A percentile compares a stretch with the other conserved stretches of the same genome.
Conservation (phyloP, 2,329 filamentous ascomycete species). For the Apiospora marii region DNA sequence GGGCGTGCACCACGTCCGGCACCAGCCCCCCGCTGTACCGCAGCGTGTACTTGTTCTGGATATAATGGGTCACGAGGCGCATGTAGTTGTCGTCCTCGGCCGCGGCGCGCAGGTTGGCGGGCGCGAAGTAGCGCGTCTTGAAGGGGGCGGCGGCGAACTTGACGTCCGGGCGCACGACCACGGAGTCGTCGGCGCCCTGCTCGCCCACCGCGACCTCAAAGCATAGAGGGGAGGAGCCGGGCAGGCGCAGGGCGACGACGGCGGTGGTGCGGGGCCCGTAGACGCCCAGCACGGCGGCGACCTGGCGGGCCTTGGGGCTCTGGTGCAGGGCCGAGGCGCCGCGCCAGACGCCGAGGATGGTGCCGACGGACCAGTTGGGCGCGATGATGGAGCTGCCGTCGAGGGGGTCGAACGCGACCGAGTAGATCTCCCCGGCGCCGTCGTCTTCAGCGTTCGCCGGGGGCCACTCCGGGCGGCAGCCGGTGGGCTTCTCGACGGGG, state of each 20-base stretch:
- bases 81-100: slow-evolving; percentile 59
- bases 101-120: slow-evolving; percentile 67
- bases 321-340: slow-evolving; percentile 53
- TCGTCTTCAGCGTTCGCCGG: background rate
- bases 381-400: slow-evolving; percentile 69
- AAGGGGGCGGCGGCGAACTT: slow-evolving; percentile 47
- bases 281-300: slow-evolving; percentile 61
- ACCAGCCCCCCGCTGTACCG: slow-evolving; percentile 68
- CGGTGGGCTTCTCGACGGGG: slow-evolving; percentile 54
- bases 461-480: slow-evolving; percentile 23
- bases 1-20: slow-evolving; percentile 65
- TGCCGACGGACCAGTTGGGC: slow-evolving; percentile 65
- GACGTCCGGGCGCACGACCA: slow-evolving; percentile 52
- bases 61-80: slow-evolving; percentile 56
- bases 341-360: slow-evolving; percentile 68
- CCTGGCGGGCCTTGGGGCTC: slow-evolving; percentile 48
- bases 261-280: slow-evolving; percentile 64
- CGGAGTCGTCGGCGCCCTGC: slow-evolving; percentile 35
- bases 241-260: slow-evolving; percentile 60
- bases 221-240: slow-evolving; percentile 48
- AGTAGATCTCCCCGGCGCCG: slow-evolving; percentile 54
- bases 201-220: slow-evolving; percentile 59
- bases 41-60: slow-evolving; percentile 63
- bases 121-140: slow-evolving; percentile 66
- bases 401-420: slow-evolving; percentile 68